Evolutionary conservation across 108 stramenopile genomes (phyloP).

Genomic region (Cyclotella kingstonii): DNA sequence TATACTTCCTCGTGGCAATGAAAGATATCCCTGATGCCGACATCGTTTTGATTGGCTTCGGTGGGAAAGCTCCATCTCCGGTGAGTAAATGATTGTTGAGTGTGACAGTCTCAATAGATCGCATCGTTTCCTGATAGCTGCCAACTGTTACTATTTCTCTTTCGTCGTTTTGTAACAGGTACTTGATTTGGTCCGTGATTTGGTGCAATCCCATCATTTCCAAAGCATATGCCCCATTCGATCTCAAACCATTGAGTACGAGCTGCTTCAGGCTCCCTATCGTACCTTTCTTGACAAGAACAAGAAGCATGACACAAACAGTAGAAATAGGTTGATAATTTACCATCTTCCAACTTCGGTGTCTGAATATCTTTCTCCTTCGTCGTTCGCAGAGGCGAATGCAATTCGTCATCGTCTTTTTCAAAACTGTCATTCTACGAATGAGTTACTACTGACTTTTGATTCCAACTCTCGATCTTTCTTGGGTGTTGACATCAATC

Average conservation of each 20-base stretch:
- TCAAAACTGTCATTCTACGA: slow-evolving; percentile 5
- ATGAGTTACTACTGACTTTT: slow-evolving; percentile 56
- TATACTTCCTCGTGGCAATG: no score
- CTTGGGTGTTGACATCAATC: slow-evolving; percentile 35
- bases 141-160: neutral
- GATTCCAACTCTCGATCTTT: slow-evolving; percentile 45
- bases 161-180: slow-evolving; percentile 37
- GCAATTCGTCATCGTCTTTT: slow-evolving; percentile 51
- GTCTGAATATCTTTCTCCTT: slow-evolving; percentile 63
- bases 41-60: slow-evolving; percentile 69
- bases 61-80: slow-evolving; percentile 60
- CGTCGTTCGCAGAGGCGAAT: slow-evolving; percentile 54
- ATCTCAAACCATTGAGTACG: slow-evolving; percentile 60
- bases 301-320: slow-evolving; percentile 11
- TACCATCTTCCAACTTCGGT: slow-evolving; percentile 73
- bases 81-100: slow-evolving; percentile 33
- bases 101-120: neutral
- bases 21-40: slow-evolving; percentile 16
- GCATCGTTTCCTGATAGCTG: no score
- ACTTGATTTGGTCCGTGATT: slow-evolving; percentile 58
- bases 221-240: slow-evolving; percentile 53
- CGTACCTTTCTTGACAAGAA: slow-evolving; percentile 60
- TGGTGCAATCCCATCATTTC: slow-evolving; percentile 42
- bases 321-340: slow-evolving; percentile 36
- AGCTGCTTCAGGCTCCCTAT: slow-evolving; percentile 66